Evolutionary conservation across 345 rosid genomes (phyloP).

Genomic region (Murraya paniculata): DNA sequence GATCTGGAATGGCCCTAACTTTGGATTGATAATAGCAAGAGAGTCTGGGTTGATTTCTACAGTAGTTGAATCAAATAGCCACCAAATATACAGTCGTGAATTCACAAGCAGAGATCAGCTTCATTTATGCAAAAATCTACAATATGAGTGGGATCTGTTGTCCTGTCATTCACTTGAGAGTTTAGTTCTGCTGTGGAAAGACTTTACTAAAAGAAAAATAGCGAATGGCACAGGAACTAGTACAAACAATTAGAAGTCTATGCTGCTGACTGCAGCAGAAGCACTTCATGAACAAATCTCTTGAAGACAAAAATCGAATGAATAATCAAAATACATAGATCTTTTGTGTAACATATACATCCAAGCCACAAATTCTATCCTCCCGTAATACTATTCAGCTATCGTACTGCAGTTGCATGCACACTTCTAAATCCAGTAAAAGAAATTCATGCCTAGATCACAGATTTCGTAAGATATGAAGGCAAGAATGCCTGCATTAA

Average conservation of each 20-base stretch:
- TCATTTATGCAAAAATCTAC: background rate
- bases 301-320: background rate
- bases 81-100: background rate
- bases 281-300: background rate
- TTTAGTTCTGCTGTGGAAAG: background rate
- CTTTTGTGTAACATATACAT: background rate
- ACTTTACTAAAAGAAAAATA: background rate
- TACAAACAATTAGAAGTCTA: background rate
- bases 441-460: background rate
- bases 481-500: background rate
- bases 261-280: background rate
- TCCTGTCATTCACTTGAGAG: background rate
- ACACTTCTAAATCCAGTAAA: background rate
- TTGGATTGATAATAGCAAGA: no score
- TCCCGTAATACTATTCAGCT: background rate
- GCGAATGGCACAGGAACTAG: background rate
- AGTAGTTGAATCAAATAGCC: no score
- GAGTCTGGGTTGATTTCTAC: no score
- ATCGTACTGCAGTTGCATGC: background rate
- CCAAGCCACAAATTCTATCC: background rate
- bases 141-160: background rate
- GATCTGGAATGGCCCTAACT: no score
- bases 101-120: background rate
- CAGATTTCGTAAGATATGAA: background rate
- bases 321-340: background rate